phyloP scores from a whole-genome alignment of 129 eudicot species.

The Kitagawia praeruptora region DNA sequence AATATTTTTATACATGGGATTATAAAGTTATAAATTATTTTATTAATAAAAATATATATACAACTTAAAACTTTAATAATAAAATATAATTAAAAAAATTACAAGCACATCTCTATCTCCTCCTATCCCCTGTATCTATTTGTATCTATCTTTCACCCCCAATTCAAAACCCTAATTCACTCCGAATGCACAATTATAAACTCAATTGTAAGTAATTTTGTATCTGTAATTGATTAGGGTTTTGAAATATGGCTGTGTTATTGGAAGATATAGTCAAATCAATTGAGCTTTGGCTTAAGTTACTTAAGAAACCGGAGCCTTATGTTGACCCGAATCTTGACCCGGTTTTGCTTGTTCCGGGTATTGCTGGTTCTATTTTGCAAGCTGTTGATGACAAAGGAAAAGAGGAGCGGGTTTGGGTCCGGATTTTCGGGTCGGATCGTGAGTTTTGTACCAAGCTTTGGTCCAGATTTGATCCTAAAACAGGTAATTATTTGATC shows the following conservation, averaged over 20 bases:
- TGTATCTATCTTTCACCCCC: not conserved
- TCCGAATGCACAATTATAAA: not conserved
- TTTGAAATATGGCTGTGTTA: slow-evolving; percentile 51
- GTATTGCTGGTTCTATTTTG: slow-evolving; percentile 87
- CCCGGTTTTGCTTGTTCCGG: slow-evolving; percentile 86
- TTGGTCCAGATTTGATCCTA: slow-evolving; percentile 81
- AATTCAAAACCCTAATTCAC: not conserved
- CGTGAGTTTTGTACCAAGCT: slow-evolving; percentile 74
- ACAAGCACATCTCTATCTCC: not conserved
- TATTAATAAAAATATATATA: no score
- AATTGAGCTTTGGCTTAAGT: slow-evolving; percentile 66
- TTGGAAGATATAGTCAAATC: slow-evolving; percentile 73
- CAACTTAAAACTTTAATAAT: no score
- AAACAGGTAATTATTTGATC: not conserved
- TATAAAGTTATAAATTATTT: no score
- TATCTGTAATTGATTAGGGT: not conserved
- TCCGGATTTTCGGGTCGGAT: slow-evolving; percentile 84
- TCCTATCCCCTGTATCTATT: not conserved
- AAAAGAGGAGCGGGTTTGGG: slow-evolving; percentile 79
- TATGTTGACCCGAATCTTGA: slow-evolving; percentile 80
- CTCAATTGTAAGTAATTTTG: not conserved
- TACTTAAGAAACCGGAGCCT: slow-evolving; percentile 49
- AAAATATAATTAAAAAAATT: no score
- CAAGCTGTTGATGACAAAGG: slow-evolving; percentile 68
- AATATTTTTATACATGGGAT: no score